Evolutionary conservation across 129 eudicot genomes (phyloP), one percentile per base, ranked within the genome.

Genomic region (Pittosporum tobira): DNA sequence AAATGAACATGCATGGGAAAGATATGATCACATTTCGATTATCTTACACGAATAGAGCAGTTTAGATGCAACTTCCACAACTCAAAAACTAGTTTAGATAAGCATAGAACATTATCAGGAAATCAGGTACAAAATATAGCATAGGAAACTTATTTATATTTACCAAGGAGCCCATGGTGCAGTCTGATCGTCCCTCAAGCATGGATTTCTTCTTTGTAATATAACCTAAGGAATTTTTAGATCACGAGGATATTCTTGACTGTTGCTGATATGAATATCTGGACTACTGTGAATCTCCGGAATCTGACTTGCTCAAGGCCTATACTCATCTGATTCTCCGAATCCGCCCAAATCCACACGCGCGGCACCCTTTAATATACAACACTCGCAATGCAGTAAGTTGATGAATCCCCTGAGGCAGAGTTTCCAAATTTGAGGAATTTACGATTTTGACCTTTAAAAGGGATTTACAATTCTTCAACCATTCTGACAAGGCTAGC

Each of bases 101-200:
- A 6, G 9, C 38, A 34, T 34, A 7, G 38, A 11, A 34, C 6
- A 34, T 34, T 34, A 34, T 7, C 13, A 34, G 10, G 38, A 7
- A 34, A 34, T 34, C 38, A 3, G 38, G 6, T 0, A 34, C 5
- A 34, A 6, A 34, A 34, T 0, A 34, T 5, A 34, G 10, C 38
- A 34, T 11, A 34, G 10, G 5, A 34, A 34, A 34, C 38, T 6
- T 34, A 34, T 34, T 31, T 34, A 6, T 34, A 6, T 34, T 5
- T 53, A 36, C 36, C 59, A 29, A 29, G 59, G 7, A 53, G 59
- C 24, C 59, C 59, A 53, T 28, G 59, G 59, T 53, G 42, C 59
- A 53, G 15, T 38, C 23, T 53, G n/a, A 52, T 0, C 28, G 21
- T 29, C 42, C 59, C 59, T 34, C 16, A 53, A 18, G 4, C 59